Evolutionary conservation across 352 stramenopile genomes (phyloP).

Genomic region (Elongisporangium anandrum): DNA sequence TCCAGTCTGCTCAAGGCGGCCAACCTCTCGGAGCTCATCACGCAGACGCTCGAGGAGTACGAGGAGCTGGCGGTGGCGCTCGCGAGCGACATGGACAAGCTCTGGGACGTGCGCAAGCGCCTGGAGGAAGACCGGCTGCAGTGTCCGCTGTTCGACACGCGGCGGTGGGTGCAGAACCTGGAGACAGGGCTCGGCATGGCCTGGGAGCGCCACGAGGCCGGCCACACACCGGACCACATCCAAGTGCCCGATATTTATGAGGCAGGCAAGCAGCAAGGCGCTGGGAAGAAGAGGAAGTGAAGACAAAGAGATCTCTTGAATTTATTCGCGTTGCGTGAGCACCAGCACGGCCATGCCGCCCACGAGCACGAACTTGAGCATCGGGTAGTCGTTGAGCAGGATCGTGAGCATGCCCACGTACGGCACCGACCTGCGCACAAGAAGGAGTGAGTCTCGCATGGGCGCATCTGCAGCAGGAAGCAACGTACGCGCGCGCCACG

Average conservation of each 20-base stretch:
- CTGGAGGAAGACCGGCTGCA: constrained; percentile 62
- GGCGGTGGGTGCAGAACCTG: constrained; percentile 80
- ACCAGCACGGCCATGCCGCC: constrained; percentile 77
- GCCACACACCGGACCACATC: constrained; percentile 69
- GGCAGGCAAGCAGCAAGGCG: constrained; percentile 17
- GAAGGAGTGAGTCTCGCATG: too few species aligned
- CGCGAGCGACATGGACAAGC: constrained; percentile 79
- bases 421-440: constrained; percentile 84
- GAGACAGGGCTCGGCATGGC: constrained; percentile 69
- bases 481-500: constrained; percentile 86
- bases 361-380: constrained; percentile 91
- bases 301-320: background rate
- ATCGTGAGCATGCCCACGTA: constrained; percentile 99
- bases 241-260: constrained; percentile 75
- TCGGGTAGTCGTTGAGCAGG: constrained; percentile 98
- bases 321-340: constrained; percentile 77
- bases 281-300: constrained; percentile 4
- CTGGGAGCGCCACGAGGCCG: constrained; percentile 73
- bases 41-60: constrained; percentile 76
- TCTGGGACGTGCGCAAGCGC: constrained; percentile 69
- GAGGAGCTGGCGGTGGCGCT: constrained; percentile 89
- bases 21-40: constrained; percentile 81
- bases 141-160: constrained; percentile 81
- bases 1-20: constrained; percentile 80
- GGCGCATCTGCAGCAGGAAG: too few species aligned